A percentile compares a stretch with the other conserved stretches of the same genome.
phyloP scores from a whole-genome alignment of 176 grass and related monocot species.

The Poa pratensis region DNA sequence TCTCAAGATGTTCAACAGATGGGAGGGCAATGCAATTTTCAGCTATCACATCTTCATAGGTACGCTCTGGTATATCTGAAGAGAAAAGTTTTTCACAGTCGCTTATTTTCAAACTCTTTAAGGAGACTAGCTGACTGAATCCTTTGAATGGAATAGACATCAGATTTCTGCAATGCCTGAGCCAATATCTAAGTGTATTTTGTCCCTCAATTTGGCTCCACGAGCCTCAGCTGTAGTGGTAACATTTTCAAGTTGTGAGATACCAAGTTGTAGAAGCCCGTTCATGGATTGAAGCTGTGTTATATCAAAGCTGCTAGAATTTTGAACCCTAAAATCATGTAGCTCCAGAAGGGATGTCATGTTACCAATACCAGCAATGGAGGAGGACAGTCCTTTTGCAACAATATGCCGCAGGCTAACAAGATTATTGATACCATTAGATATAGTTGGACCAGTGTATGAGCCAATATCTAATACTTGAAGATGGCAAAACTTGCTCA shows the following conservation, averaged over 20 bases:
- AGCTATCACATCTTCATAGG: not conserved
- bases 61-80: not conserved
- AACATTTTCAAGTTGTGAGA: slow-evolving; percentile 29
- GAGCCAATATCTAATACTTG: slow-evolving; percentile 42
- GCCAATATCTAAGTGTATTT: slow-evolving; percentile 37
- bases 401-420: slow-evolving; percentile 29
- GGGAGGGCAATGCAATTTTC: not conserved
- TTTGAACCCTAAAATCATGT: slow-evolving; percentile 1
- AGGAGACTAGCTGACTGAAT: slow-evolving; percentile 7
- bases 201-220: slow-evolving; percentile 33
- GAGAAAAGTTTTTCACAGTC: not conserved
- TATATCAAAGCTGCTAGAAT: not conserved
- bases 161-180: not conserved
- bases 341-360: slow-evolving; percentile 42
- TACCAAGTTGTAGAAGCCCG: slow-evolving; percentile 22
- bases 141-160: not conserved
- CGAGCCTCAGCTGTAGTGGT: not conserved
- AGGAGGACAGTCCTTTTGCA: not conserved
- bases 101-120: not conserved
- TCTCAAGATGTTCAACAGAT: not conserved
- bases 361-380: slow-evolving; percentile 9
- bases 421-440: not conserved
- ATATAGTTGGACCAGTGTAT: not conserved
- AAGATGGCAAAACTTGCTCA: slow-evolving; percentile 49
- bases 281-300: slow-evolving; percentile 33